Evolutionary conservation across 169 alveolate species (phyloP).

Genomic region (Plasmodium billcollinsi): DNA sequence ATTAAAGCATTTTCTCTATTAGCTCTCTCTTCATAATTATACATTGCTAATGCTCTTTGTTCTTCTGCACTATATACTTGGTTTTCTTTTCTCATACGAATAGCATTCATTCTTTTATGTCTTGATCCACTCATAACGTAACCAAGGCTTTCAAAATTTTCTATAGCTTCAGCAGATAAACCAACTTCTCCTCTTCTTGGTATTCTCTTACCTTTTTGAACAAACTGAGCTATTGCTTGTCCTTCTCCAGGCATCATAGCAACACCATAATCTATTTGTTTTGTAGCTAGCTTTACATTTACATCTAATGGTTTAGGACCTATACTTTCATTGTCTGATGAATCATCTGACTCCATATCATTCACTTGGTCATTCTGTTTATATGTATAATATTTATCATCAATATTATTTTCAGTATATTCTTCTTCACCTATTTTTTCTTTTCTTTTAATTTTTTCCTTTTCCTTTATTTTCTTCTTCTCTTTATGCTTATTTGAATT

Average conservation of each 20-base stretch:
- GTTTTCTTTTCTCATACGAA: constrained; percentile 91
- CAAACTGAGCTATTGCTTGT: constrained; percentile 90
- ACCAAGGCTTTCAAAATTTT: constrained; percentile 91
- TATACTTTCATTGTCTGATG: constrained; percentile 61
- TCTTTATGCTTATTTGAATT: background rate
- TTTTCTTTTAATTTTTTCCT: background rate
- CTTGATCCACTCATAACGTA: constrained; percentile 95
- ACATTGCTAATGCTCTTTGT: constrained; percentile 87
- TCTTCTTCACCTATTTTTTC: constrained; percentile 6
- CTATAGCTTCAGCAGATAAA: constrained; percentile 92
- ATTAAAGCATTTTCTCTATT: constrained; percentile 87
- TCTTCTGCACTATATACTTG: constrained; percentile 89
- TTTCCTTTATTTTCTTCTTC: constrained; percentile 2
- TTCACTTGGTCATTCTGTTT: background rate
- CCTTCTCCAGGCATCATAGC: constrained; percentile 90
- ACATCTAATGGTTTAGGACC: constrained; percentile 80
- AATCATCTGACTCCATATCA: background rate
- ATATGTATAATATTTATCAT: background rate
- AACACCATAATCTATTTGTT: constrained; percentile 71
- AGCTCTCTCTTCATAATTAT: constrained; percentile 86
- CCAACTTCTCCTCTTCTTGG: constrained; percentile 96
- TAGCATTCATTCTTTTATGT: constrained; percentile 92
- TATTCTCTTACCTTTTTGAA: constrained; percentile 90
- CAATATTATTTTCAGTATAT: background rate
- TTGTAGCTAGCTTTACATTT: constrained; percentile 57